These are phyloP conservation scores for Saccharomycopsis fibuligera DNA, from an alignment of 805 yeast species.

Conservation along the genomic window DNA sequence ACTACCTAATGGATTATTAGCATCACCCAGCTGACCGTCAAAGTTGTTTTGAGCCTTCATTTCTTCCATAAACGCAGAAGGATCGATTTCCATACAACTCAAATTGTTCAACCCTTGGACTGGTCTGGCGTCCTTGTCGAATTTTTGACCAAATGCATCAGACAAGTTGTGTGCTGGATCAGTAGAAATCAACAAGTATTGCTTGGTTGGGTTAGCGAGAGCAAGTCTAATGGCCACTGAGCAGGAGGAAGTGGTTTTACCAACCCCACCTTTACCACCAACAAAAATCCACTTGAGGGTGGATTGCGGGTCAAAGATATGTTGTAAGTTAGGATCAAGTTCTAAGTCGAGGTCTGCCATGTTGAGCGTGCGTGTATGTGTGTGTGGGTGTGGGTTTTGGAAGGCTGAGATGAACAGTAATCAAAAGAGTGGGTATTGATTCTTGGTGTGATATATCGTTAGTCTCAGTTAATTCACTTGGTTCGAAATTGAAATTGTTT, in stretches of 20 bases:
- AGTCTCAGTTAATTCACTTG: too few relatives aligned
- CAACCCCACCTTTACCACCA: constrained; percentile 99
- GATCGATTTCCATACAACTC: constrained; percentile 98
- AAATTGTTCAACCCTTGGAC: constrained; percentile 86
- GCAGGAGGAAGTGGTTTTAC: constrained; percentile 96
- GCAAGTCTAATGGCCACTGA: constrained; percentile 94
- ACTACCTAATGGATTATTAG: constrained; percentile 33
- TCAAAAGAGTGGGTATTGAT: neutral
- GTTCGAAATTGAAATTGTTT: neutral
- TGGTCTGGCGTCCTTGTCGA: constrained; percentile 91
- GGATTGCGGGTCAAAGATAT: constrained; percentile 53
- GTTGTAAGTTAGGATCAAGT: constrained; percentile 66
- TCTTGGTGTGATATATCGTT: neutral
- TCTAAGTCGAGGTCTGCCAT: constrained; percentile 31
- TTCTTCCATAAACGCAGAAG: constrained; percentile 88
- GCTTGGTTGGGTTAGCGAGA: constrained; percentile 66
- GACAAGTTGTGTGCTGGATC: constrained; percentile 98
- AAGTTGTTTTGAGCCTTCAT: constrained; percentile 51
- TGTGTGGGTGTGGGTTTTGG: neutral
- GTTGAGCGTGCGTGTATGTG: neutral
- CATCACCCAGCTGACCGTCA: constrained; percentile 41
- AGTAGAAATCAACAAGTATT: constrained; percentile 84
- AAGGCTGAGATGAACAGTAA: neutral
- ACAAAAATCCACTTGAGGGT: constrained; percentile 93
- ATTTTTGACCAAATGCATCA: constrained; percentile 97